These are phyloP conservation scores for Fusarium xyrophilum DNA, from an alignment of 2,329 filamentous ascomycete species.

Conservation along the genomic window DNA sequence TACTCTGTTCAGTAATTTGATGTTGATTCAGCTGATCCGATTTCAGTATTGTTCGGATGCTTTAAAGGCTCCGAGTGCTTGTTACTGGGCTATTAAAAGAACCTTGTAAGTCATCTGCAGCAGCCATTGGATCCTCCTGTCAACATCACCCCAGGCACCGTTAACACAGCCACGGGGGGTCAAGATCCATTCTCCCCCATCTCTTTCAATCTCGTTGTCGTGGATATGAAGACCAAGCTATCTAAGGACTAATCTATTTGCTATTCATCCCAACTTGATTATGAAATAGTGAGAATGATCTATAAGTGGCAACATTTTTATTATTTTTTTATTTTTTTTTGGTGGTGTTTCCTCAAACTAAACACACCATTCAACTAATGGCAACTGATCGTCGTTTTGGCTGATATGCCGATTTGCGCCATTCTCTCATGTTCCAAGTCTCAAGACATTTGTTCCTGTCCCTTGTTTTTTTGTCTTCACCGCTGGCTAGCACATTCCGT, in stretches of 20 bases:
- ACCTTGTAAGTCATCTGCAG: slow-evolving; percentile 6
- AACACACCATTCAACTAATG: slow-evolving; percentile 3
- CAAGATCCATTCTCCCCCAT: slow-evolving; percentile 19
- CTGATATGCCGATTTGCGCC: slow-evolving; percentile 14
- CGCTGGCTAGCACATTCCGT: slow-evolving; percentile 24
- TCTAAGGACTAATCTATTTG: background rate
- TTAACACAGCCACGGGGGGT: slow-evolving; percentile 31
- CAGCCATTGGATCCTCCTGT: slow-evolving; percentile 6
- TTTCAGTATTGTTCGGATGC: background rate
- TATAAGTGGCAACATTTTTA: background rate
- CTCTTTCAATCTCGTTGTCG: slow-evolving; percentile 14
- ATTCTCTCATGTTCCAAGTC: slow-evolving; percentile 7
- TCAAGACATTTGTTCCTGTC: slow-evolving; percentile 16
- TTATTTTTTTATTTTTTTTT: background rate
- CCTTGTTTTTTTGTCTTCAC: slow-evolving; percentile 20
- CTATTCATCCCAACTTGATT: background rate
- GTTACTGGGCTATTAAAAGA: background rate
- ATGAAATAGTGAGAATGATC: background rate
- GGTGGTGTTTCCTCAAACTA: slow-evolving; percentile 6
- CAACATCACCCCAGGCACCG: slow-evolving; percentile 26
- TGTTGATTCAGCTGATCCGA: background rate
- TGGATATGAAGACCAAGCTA: background rate
- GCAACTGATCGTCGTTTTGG: slow-evolving; percentile 27
- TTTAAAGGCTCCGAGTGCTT: background rate
- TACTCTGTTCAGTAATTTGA: background rate